Percentiles rank a stretch among this genome's conserved stretches.
Conservation (phyloP, 441 rosid species). For the Gossypium lobatum region DNA sequence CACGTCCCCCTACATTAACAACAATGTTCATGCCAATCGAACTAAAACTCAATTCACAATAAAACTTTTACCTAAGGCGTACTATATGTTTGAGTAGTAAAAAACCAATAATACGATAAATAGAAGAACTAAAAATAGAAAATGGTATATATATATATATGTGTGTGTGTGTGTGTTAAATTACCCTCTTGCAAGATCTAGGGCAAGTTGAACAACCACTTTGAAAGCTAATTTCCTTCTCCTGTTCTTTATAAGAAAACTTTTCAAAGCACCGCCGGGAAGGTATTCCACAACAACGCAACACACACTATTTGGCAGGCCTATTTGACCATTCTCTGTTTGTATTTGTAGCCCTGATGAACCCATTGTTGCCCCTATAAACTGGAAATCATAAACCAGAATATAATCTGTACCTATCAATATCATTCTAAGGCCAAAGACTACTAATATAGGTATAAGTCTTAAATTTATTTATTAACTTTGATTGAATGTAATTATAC, state of each 20-base stretch:
- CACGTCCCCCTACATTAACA: fast-evolving
- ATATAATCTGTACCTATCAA: background rate
- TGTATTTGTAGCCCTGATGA: constrained; percentile 68
- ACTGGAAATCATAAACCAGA: constrained; percentile 41
- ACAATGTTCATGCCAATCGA: too few relatives aligned
- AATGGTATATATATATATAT: background rate
- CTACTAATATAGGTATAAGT: too few relatives aligned
- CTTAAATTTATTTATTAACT: too few relatives aligned
- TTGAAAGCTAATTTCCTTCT: constrained; percentile 84
- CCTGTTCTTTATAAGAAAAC: constrained; percentile 74
- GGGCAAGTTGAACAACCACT: constrained; percentile 83
- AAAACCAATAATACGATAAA: background rate
- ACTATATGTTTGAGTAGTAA: background rate
- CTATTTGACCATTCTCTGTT: constrained; percentile 67
- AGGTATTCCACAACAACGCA: constrained; percentile 96
- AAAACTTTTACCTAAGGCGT: background rate
- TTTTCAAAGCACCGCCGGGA: constrained; percentile 81
- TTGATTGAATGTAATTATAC: too few relatives aligned
- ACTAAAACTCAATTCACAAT: too few relatives aligned
- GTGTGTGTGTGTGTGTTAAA: background rate
- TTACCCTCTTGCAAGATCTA: constrained; percentile 98
- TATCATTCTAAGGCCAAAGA: too few relatives aligned
- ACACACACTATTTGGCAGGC: constrained; percentile 74
- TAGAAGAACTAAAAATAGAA: background rate
- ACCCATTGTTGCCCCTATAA: constrained; percentile 94